A percentile compares a stretch with the other conserved stretches of the same genome.
Conservation (phyloP, 2,329 filamentous ascomycete species). For the Colletotrichum sp. region DNA sequence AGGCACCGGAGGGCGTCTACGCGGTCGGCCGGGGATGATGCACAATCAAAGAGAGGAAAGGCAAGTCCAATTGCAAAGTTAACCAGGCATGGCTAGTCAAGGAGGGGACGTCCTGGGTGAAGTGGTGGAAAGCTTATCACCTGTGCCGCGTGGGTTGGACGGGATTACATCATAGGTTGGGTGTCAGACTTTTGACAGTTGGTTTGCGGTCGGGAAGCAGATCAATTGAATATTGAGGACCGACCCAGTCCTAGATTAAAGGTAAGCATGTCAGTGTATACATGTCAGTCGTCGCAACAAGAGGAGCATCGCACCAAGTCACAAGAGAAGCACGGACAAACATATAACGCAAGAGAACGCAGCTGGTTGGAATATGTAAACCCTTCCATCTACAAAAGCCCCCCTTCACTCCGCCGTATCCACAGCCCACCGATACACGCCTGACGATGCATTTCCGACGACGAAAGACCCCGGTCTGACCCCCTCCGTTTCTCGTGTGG, state of each 20-base stretch:
- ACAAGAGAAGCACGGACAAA: neutral
- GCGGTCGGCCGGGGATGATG: neutral
- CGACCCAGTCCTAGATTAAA: neutral
- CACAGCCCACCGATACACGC: neutral
- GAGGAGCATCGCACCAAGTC: neutral
- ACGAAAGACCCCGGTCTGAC: neutral
- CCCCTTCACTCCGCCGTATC: conserved; percentile 2
- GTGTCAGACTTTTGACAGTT: neutral
- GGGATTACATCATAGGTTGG: neutral
- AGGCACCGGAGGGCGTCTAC: neutral
- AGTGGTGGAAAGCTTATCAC: neutral
- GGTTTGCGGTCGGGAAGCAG: neutral
- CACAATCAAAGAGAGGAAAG: neutral
- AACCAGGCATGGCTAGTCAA: neutral
- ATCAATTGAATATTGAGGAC: rapidly evolving
- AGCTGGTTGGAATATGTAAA: conserved; percentile 18
- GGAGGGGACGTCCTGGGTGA: rapidly evolving
- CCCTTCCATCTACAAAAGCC: conserved; percentile 22
- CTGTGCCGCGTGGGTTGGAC: neutral
- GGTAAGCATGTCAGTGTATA: rapidly evolving
- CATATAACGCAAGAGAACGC: conserved; percentile 2
- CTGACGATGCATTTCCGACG: conserved; percentile 15
- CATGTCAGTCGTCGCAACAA: neutral
- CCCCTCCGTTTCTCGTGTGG: neutral
- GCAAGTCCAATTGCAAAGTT: neutral